Evolutionary conservation across 306 rosid genomes (phyloP), one percentile per base, ranked within the genome.

Genomic region (Cucurbita ficifolia): DNA sequence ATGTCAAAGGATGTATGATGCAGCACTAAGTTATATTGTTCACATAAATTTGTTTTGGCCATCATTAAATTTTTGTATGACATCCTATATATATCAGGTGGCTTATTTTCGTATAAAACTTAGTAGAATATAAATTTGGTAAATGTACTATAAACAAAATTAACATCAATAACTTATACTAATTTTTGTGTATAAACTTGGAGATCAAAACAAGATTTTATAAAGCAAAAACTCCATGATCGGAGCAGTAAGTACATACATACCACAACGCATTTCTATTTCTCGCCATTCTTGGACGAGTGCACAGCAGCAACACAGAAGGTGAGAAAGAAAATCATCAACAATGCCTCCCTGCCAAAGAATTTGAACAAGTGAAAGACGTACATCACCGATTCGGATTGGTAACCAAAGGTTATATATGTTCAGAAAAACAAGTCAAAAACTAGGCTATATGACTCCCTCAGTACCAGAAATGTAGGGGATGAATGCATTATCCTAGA

Each of bases 261-360:
- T 85, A 89, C 99, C 96, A 76, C 78, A 78, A n/a, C 97, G 99
- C 75, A 91, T 86, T 86, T 94, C 90, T n/a, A 94, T 92, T 88
- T 94, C 99, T 79, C 99, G 89, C 96, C 92, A 94, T 85, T 94
- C 99, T 94, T 94, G 99, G 79, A 91, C 96, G 62, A 94, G 99
- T 57, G 99, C 99, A 76, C 99, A 91, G 79, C 96, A 94, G 89
- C 96, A 94, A 71, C 99, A 94, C 97, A 94, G 83, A 58, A 94
- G 83, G 83, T 94, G 99, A 18, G 99, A 91, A 58, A 89, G 96
- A 79, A 94, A 94, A 80, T 94, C 99, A 76, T 94, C 99, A 74
- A 94, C 14, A 70, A 78, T 82, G 55, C 97, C 97, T 35, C 99
- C 99, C 97, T 91, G 80, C 56, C 76, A 82, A 72, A 50, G 76